A percentile compares a stretch with the other conserved stretches of the same genome.
Evolutionary conservation across 192 early-diverging fungal species (phyloP).

Genomic region (Dissophora globulifera): DNA sequence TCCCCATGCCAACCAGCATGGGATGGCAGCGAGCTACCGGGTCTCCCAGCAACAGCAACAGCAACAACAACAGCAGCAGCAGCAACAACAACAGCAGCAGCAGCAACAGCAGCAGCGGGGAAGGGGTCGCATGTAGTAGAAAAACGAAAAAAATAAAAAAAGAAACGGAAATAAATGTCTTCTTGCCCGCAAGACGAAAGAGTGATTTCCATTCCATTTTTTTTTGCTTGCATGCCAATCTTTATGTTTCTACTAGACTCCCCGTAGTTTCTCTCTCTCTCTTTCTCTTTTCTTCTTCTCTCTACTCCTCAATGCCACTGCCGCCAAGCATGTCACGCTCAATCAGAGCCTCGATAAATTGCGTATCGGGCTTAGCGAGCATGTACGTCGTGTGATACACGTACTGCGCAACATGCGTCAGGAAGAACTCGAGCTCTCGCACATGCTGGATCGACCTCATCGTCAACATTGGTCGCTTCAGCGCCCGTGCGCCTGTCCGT

Average conservation of each 20-base stretch:
- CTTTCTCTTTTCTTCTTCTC: neutral
- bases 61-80: constrained; percentile 13
- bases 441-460: constrained; percentile 72
- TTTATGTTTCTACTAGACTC: neutral
- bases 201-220: too few species aligned
- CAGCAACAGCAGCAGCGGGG: constrained; percentile 12
- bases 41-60: constrained; percentile 23
- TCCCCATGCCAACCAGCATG: constrained; percentile 8
- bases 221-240: neutral
- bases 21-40: constrained; percentile 1
- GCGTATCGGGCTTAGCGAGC: constrained; percentile 76
- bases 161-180: too few species aligned
- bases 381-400: constrained; percentile 80
- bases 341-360: constrained; percentile 81
- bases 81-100: constrained; percentile 18
- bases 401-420: constrained; percentile 77
- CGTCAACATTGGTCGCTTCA: constrained; percentile 83
- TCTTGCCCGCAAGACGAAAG: too few species aligned
- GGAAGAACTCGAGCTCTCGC: constrained; percentile 81
- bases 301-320: constrained; percentile 34
- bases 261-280: neutral
- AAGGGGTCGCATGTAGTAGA: constrained; percentile 19
- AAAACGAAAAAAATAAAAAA: too few species aligned
- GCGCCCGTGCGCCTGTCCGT: neutral
- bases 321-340: constrained; percentile 67